Conservation (phyloP, 1,139 yeast genomes). For the Nakaseomyces nivariensis region DNA sequence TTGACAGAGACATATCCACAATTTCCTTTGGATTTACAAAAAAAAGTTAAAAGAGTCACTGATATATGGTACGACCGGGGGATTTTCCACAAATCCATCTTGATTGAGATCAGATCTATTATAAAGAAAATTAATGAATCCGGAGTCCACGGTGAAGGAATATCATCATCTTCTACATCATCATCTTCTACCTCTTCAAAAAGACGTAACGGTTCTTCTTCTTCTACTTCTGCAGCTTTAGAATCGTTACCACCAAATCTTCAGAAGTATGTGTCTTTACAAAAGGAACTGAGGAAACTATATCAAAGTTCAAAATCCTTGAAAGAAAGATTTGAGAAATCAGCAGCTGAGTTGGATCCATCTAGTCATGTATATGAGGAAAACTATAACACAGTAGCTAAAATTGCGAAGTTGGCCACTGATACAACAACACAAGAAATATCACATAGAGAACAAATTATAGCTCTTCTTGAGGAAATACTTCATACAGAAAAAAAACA, state of each 20-base stretch:
- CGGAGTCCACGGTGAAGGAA: not conserved
- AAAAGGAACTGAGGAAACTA: slow-evolving; percentile 14
- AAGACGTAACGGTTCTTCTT: not conserved
- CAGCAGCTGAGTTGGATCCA: slow-evolving; percentile 23
- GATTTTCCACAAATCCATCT: slow-evolving; percentile 41
- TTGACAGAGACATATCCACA: slow-evolving; percentile 19
- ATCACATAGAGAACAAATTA: slow-evolving; percentile 13
- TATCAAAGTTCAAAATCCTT: slow-evolving; percentile 14
- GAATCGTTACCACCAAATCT: slow-evolving; percentile 11
- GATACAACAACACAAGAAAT: slow-evolving; percentile 17
- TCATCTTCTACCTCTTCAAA: not conserved
- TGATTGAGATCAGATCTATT: slow-evolving; percentile 31
- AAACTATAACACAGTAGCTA: slow-evolving; percentile 21
- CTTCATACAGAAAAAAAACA: slow-evolving; percentile 16
- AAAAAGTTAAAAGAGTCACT: slow-evolving; percentile 56
- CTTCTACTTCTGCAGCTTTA: not conserved
- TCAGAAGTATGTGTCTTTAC: slow-evolving; percentile 11
- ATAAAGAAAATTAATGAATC: not conserved
- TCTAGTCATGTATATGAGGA: slow-evolving; percentile 23
- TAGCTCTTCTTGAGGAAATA: slow-evolving; percentile 13
- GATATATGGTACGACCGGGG: slow-evolving; percentile 69
- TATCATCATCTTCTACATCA: too few species aligned
- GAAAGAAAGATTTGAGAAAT: slow-evolving; percentile 24
- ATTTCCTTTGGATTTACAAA: slow-evolving; percentile 32
- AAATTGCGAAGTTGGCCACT: slow-evolving; percentile 22